Evolutionary conservation across 352 stramenopile species (phyloP).

Genomic region (Globisporangium lucens): DNA sequence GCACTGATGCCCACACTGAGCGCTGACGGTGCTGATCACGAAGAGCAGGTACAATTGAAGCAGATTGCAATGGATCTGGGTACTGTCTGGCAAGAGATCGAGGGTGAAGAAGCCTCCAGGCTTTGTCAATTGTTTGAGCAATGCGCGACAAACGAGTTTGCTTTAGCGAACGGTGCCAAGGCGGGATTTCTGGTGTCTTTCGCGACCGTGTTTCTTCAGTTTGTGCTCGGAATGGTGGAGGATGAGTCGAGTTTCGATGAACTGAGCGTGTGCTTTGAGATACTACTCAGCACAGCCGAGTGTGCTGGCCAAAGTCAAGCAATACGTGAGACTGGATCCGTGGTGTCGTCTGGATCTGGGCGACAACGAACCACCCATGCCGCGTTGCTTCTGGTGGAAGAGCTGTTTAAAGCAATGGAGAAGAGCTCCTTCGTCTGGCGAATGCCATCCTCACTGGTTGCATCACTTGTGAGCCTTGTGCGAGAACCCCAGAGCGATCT

Average conservation of each 20-base stretch:
- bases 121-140: slow-evolving; percentile 8
- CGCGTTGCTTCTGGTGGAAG: slow-evolving; percentile 34
- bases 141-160: not conserved
- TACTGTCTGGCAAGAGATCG: slow-evolving; percentile 9
- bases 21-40: not conserved
- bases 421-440: slow-evolving; percentile 23
- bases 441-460: slow-evolving; percentile 30
- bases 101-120: not conserved
- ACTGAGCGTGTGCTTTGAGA: slow-evolving; percentile 30
- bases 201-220: slow-evolving; percentile 2
- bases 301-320: not conserved
- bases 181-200: slow-evolving; percentile 3
- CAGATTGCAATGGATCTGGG: slow-evolving; percentile 12
- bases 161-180: not conserved
- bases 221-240: not conserved
- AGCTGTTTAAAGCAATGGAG: slow-evolving; percentile 33
- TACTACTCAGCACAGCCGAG: slow-evolving; percentile 26
- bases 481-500: slow-evolving; percentile 28
- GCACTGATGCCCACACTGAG: slow-evolving; percentile 34
- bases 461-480: slow-evolving; percentile 33
- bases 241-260: slow-evolving; percentile 1
- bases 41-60: not conserved
- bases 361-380: not conserved
- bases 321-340: not conserved
- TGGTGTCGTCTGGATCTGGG: slow-evolving; percentile 5